Conservation (phyloP, 2,329 filamentous ascomycete genomes). For the Lasiodiplodia gonubiensis region DNA sequence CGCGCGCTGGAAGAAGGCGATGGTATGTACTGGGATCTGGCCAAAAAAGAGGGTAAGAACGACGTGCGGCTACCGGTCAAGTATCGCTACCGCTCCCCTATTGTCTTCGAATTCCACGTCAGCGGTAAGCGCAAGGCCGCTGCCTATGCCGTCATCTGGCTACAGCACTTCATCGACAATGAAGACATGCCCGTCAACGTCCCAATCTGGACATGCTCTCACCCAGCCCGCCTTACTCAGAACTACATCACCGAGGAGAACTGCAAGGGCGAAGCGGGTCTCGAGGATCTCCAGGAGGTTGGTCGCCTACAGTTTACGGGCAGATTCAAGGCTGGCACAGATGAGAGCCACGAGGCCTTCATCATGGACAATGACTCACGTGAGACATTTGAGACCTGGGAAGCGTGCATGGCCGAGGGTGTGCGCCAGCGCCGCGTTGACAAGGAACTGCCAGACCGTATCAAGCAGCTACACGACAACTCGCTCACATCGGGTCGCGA, state of each 20-base stretch:
- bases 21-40: constrained; percentile 65
- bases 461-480: constrained; percentile 79
- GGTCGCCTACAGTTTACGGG: constrained; percentile 81
- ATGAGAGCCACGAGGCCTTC: constrained; percentile 82
- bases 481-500: constrained; percentile 81
- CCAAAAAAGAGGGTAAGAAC: constrained; percentile 55
- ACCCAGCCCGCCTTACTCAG: constrained; percentile 77
- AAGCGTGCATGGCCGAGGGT: constrained; percentile 87
- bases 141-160: constrained; percentile 82
- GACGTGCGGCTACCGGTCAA: constrained; percentile 82
- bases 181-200: constrained; percentile 79
- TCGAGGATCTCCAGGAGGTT: constrained; percentile 77
- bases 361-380: constrained; percentile 85
- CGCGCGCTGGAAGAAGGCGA: constrained; percentile 64
- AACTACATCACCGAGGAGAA: constrained; percentile 90
- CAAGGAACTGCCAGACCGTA: constrained; percentile 72
- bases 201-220: constrained; percentile 87
- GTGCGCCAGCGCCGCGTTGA: constrained; percentile 74
- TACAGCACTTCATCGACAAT: constrained; percentile 82
- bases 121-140: constrained; percentile 71
- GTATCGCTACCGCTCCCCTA: constrained; percentile 84
- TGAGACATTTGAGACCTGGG: constrained; percentile 94
- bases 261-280: constrained; percentile 69
- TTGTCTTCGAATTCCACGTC: constrained; percentile 85
- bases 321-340: constrained; percentile 87